These are phyloP conservation scores for Aspergillus sclerotialis DNA, from an alignment of 2,329 filamentous ascomycete genomes.

Conservation along the genomic window DNA sequence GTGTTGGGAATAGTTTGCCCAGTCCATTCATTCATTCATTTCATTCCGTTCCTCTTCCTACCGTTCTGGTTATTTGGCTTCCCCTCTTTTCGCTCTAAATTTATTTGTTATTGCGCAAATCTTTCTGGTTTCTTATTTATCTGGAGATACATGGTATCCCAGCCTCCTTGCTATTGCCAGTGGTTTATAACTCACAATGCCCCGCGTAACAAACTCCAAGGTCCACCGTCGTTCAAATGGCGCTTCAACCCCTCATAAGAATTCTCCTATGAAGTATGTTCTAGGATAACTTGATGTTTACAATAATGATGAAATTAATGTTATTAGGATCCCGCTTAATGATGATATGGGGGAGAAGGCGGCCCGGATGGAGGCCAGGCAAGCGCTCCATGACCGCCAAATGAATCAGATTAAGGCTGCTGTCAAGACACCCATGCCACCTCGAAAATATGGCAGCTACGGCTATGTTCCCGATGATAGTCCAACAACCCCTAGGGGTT, in stretches of 20 bases:
- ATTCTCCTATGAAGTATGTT: slow-evolving; percentile 44
- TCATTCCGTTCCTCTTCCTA: too few species aligned
- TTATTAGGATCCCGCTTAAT: slow-evolving; percentile 78
- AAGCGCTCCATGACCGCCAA: slow-evolving; percentile 81
- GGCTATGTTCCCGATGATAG: slow-evolving; percentile 35
- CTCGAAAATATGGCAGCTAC: slow-evolving; percentile 30
- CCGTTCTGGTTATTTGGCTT: too few species aligned
- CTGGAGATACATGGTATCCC: slow-evolving; percentile 7
- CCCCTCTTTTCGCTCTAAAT: too few species aligned
- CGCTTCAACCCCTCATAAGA: slow-evolving; percentile 45
- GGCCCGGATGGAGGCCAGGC: slow-evolving; percentile 75
- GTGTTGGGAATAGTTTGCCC: too few species aligned
- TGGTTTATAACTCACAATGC: slow-evolving; percentile 38
- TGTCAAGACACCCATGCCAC: slow-evolving; percentile 40
- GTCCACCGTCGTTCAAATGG: slow-evolving; percentile 40
- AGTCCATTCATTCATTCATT: too few species aligned
- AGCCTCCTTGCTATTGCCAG: slow-evolving; percentile 7
- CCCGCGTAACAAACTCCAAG: slow-evolving; percentile 47
- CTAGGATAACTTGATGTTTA: neutral
- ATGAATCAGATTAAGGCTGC: slow-evolving; percentile 86
- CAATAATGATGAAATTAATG: slow-evolving; percentile 8
- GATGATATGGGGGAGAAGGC: slow-evolving; percentile 93
- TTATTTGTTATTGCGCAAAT: too few species aligned
- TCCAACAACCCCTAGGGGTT: slow-evolving; percentile 44
- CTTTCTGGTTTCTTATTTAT: too few species aligned